Evolutionary conservation across 2,329 filamentous ascomycete species (phyloP), one percentile per base, ranked within the genome.

Genomic region (Aspergillus ruber): DNA sequence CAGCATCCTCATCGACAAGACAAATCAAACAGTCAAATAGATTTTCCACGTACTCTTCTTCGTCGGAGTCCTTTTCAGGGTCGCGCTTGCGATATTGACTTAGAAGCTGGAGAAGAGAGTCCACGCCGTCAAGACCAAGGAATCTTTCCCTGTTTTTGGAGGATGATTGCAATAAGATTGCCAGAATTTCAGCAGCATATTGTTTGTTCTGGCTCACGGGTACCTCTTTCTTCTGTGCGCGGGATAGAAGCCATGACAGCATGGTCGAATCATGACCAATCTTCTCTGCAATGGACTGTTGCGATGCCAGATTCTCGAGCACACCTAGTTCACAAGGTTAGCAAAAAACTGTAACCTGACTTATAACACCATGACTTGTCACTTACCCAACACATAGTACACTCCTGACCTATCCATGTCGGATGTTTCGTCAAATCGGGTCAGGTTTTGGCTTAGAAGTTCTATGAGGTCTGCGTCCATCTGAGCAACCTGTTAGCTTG

Each of bases 31-130:
- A 82, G 61, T 95, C 90, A 65, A 98, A 98, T 0, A 96, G 64
- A 56, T 98, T 95, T 68, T 95, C 89, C 63, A 94, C 87, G 64
- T 88, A 96, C 70, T 98, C 93, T 63, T 95, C 90, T 66, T 97
- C 93, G 44, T 93, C 85, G 27, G 85, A 83, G 49, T 90, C 88
- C 61, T 87, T 91, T 43, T 83, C 80, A 0, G 93, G 93, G 62
- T 98, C 90, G 43, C 84, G 80, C 71, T 86, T 87, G 48, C 93
- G 83, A 70, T 97, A 98, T 1, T 84, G 74, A 1, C 90, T 88
- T 0, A 94, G 79, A 0, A 95, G 77, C 68, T 94, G 89, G 12
- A 98, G 82, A 56, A 95, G 74, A 3, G 78, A 67, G 59, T 98
- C 91, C 6, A 93, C 77, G 0, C 86, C 85, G 51, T 95, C 84